phyloP scores from a whole-genome alignment of 2,329 filamentous ascomycete species.

The Cylindrodendrum hubeiense region DNA sequence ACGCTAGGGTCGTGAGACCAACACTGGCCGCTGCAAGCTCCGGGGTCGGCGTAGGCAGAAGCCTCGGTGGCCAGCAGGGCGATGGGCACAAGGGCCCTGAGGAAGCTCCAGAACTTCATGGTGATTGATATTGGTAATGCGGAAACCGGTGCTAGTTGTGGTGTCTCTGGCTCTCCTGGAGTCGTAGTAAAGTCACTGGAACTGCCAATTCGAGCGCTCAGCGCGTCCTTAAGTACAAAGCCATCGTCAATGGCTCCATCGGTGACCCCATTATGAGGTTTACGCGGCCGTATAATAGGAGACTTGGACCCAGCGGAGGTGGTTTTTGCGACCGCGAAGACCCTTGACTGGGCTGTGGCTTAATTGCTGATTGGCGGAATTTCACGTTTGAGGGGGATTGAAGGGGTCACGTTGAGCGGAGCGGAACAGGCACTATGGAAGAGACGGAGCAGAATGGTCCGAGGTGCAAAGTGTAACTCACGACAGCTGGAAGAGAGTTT shows the following conservation, averaged over 20 bases:
- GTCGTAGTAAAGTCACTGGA: not conserved
- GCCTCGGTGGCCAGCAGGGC: conserved; percentile 45
- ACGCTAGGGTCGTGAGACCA: conserved; percentile 55
- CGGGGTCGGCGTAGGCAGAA: conserved; percentile 51
- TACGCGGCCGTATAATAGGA: not conserved
- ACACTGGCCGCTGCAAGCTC: conserved; percentile 53
- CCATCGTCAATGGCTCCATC: not conserved
- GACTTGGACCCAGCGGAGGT: not conserved
- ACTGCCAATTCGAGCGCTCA: not conserved
- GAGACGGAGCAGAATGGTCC: conserved; percentile 11
- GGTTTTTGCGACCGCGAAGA: not conserved
- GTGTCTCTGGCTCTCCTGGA: not conserved
- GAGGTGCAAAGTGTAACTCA: not conserved
- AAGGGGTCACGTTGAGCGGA: conserved; percentile 15
- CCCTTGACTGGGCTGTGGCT: not conserved
- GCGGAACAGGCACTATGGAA: not conserved
- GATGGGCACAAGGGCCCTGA: conserved; percentile 18
- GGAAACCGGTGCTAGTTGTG: not conserved
- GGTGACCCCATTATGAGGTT: not conserved
- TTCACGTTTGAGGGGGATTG: conserved; percentile 16
- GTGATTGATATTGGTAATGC: not conserved
- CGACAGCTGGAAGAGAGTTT: not conserved
- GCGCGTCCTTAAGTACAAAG: not conserved
- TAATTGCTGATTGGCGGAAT: conserved; percentile 26
- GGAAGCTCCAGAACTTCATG: conserved; percentile 28